phyloP scores from a whole-genome alignment of 352 stramenopile species.

The Phytophthora ohioensis region DNA sequence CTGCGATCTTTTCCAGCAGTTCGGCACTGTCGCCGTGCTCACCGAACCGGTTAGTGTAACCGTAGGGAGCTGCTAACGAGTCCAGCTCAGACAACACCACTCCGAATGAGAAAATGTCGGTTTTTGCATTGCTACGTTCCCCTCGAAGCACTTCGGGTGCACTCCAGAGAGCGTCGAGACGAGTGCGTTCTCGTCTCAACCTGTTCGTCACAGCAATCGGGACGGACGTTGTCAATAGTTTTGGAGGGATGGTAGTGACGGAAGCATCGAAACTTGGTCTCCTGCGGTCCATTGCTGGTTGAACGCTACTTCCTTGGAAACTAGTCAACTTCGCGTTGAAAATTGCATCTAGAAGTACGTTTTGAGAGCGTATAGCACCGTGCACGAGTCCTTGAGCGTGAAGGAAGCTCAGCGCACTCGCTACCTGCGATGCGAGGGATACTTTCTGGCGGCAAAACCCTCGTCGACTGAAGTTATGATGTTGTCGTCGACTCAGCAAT shows the following conservation, averaged over 20 bases:
- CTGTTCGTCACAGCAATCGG: slow-evolving; percentile 27
- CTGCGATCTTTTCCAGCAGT: slow-evolving; percentile 48
- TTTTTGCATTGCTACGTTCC: slow-evolving; percentile 48
- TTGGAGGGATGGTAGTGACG: slow-evolving; percentile 8
- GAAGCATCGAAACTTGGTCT: slow-evolving; percentile 22
- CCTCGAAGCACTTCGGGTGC: slow-evolving; percentile 65
- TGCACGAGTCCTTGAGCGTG: slow-evolving; percentile 54
- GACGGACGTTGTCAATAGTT: slow-evolving; percentile 26
- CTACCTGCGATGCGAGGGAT: slow-evolving; percentile 54
- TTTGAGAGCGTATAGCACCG: slow-evolving; percentile 39
- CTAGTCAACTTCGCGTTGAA: slow-evolving; percentile 63
- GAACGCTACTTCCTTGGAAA: slow-evolving; percentile 36
- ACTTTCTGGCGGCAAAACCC: slow-evolving; percentile 58
- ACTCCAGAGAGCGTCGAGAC: slow-evolving; percentile 36
- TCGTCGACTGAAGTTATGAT: slow-evolving; percentile 21
- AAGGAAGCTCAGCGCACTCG: slow-evolving; percentile 57
- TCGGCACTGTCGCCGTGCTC: slow-evolving; percentile 29
- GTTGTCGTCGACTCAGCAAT: slow-evolving; percentile 45
- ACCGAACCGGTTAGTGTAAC: slow-evolving; percentile 17
- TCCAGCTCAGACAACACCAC: slow-evolving; percentile 67
- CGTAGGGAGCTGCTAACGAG: slow-evolving; percentile 34
- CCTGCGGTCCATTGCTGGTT: slow-evolving; percentile 11
- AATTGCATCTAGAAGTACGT: slow-evolving; percentile 43
- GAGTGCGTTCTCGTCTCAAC: slow-evolving; percentile 25
- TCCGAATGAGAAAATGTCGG: slow-evolving; percentile 68